Evolutionary conservation across 495 filamentous ascomycete genomes (phyloP).

Genomic region (Xeromyces bisporus): DNA sequence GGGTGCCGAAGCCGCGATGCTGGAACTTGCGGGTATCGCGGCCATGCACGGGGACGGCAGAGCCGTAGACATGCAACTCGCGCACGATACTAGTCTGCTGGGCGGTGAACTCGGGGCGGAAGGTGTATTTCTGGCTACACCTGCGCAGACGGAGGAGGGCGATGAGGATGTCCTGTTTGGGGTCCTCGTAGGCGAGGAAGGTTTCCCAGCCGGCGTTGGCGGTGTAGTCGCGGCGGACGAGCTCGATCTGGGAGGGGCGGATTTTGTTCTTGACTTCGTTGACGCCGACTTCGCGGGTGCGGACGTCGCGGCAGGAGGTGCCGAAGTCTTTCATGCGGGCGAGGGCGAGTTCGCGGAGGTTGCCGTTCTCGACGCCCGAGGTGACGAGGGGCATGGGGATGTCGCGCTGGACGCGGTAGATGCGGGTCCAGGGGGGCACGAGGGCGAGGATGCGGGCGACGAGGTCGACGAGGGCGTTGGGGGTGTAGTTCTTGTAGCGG

Average conservation of each 20-base stretch:
- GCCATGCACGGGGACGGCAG: constrained; percentile 85
- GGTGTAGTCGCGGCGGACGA: constrained; percentile 85
- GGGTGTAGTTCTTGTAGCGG: constrained; percentile 95
- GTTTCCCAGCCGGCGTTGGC: constrained; percentile 98
- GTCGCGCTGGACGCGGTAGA: constrained; percentile 95
- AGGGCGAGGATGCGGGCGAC: constrained; percentile 89
- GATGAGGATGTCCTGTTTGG: constrained; percentile 95
- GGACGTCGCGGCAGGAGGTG: constrained; percentile 92
- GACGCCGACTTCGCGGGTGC: constrained; percentile 91
- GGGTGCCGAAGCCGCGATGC: constrained; percentile 90
- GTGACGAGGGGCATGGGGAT: constrained; percentile 98
- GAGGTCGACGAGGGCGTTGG: constrained; percentile 86
- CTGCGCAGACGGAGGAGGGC: constrained; percentile 79
- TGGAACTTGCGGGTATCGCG: constrained; percentile 92
- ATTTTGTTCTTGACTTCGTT: constrained; percentile 99
- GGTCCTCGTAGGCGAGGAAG: constrained; percentile 93
- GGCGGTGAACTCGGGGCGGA: constrained; percentile 66
- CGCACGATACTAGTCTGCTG: constrained; percentile 85
- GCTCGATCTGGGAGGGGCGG: constrained; percentile 85
- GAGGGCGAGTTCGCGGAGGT: constrained; percentile 80
- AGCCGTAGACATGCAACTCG: constrained; percentile 92
- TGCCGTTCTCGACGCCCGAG: constrained; percentile 93
- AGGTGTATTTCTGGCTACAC: constrained; percentile 78
- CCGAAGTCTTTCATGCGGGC: constrained; percentile 98
- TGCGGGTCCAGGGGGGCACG: constrained; percentile 93